A percentile compares a stretch with the other conserved stretches of the same genome.
Conservation (phyloP, 257 asterid species). For the Eucommia ulmoides region DNA sequence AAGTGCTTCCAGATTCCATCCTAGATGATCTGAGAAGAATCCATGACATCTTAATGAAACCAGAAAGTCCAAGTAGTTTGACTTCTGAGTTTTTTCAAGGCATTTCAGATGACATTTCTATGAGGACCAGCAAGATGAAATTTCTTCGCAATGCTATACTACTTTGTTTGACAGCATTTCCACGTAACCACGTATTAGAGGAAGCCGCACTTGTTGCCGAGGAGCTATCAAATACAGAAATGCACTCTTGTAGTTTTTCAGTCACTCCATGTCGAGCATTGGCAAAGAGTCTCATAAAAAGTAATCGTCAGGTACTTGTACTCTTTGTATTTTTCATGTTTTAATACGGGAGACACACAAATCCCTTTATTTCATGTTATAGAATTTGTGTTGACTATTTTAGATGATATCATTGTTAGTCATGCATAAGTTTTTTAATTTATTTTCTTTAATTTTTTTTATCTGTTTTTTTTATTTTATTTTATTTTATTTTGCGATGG, state of each 20-base stretch:
- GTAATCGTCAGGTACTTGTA: constrained; percentile 68
- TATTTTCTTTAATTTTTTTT: too few relatives aligned
- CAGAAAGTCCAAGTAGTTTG: constrained; percentile 18
- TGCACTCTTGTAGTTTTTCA: constrained; percentile 34
- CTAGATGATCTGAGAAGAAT: constrained; percentile 46
- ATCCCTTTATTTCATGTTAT: not conserved
- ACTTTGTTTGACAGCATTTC: constrained; percentile 66
- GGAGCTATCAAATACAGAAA: constrained; percentile 69
- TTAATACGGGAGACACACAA: not conserved
- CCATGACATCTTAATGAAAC: constrained; percentile 28
- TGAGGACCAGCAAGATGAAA: constrained; percentile 59
- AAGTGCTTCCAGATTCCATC: constrained; percentile 45
- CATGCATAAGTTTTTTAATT: too few relatives aligned
- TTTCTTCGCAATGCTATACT: constrained; percentile 76
- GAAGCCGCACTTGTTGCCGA: constrained; percentile 94
- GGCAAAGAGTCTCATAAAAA: constrained; percentile 75
- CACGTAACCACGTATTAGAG: constrained; percentile 69
- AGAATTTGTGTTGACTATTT: too few relatives aligned
- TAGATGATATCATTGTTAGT: too few relatives aligned
- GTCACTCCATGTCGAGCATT: constrained; percentile 82
- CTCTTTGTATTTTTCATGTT: not conserved
- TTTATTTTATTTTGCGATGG: too few relatives aligned
- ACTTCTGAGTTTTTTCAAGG: constrained; percentile 46
- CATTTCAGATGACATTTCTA: constrained; percentile 42
- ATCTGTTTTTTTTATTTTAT: too few relatives aligned